Evolutionary conservation across 352 stramenopile genomes (phyloP).

Genomic region (Phytopythium helicoides): DNA sequence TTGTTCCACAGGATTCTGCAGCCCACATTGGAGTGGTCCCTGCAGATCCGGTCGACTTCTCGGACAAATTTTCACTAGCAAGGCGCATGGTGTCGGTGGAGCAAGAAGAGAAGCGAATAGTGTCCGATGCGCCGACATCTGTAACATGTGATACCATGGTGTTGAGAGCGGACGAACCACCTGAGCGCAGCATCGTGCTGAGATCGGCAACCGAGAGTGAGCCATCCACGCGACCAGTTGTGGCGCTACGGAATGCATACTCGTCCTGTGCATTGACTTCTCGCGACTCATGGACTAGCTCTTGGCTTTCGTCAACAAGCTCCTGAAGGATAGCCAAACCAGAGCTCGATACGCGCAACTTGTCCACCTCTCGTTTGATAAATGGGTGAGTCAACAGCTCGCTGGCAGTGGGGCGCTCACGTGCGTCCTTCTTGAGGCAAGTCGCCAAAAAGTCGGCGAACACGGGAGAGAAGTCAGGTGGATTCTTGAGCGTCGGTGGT

Average conservation of each 20-base stretch:
- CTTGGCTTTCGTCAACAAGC: slow-evolving; percentile 66
- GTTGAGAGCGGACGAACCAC: slow-evolving; percentile 13
- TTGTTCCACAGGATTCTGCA: slow-evolving; percentile 36
- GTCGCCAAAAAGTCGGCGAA: slow-evolving; percentile 58
- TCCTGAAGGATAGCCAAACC: slow-evolving; percentile 65
- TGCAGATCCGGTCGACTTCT: not conserved
- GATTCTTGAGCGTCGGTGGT: slow-evolving; percentile 45
- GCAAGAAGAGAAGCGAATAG: slow-evolving; percentile 27
- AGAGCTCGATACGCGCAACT: slow-evolving; percentile 23
- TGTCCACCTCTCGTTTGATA: slow-evolving; percentile 54
- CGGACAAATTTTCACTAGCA: not conserved
- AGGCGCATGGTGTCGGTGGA: slow-evolving; percentile 3
- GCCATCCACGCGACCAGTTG: slow-evolving; percentile 52
- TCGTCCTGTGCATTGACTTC: slow-evolving; percentile 51
- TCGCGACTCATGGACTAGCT: slow-evolving; percentile 55
- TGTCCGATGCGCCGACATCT: slow-evolving; percentile 18
- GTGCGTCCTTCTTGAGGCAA: slow-evolving; percentile 69
- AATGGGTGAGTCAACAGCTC: slow-evolving; percentile 63
- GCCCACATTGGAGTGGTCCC: not conserved
- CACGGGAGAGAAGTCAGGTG: slow-evolving; percentile 36
- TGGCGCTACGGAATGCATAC: slow-evolving; percentile 42
- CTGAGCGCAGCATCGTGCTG: slow-evolving; percentile 62
- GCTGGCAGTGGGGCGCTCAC: slow-evolving; percentile 38
- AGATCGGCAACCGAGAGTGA: slow-evolving; percentile 62
- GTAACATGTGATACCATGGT: slow-evolving; percentile 9